phyloP scores from a whole-genome alignment of 495 filamentous ascomycete species.

The Ramalina peruviana region DNA sequence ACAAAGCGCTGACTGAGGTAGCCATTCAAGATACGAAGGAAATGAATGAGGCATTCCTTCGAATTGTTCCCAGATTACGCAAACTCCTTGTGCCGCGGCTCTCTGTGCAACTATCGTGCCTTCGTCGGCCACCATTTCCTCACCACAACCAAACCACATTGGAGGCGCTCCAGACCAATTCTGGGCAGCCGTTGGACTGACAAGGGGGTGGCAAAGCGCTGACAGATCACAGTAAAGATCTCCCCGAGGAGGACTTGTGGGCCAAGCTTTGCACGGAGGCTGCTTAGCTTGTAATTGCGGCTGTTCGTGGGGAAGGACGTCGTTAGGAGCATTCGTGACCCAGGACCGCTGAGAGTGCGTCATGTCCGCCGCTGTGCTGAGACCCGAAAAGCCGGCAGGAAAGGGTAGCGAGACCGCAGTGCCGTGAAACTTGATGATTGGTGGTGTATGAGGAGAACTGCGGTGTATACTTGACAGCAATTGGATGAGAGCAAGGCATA shows the following conservation, averaged over 20 bases:
- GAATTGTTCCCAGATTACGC: constrained; percentile 45
- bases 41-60: constrained; percentile 64
- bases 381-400: constrained; percentile 50
- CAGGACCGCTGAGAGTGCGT: constrained; percentile 59
- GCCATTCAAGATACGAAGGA: not conserved
- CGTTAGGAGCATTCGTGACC: constrained; percentile 43
- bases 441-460: constrained; percentile 24
- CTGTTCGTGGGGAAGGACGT: constrained; percentile 50
- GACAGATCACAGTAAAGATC: constrained; percentile 44
- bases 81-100: constrained; percentile 36
- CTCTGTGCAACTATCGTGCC: constrained; percentile 35
- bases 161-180: constrained; percentile 47
- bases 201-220: constrained; percentile 46
- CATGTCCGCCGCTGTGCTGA: constrained; percentile 65
- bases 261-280: constrained; percentile 44
- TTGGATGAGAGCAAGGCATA: constrained; percentile 56
- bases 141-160: constrained; percentile 42
- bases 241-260: constrained; percentile 38
- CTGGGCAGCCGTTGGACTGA: constrained; percentile 35
- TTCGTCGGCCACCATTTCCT: constrained; percentile 53
- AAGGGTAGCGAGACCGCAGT: constrained; percentile 43
- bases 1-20: too few relatives aligned
- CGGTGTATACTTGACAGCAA: constrained; percentile 55
- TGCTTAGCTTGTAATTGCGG: constrained; percentile 7
- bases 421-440: constrained; percentile 42